Evolutionary conservation across 805 yeast genomes (phyloP).

Genomic region (Blastobotrys terrestris): DNA sequence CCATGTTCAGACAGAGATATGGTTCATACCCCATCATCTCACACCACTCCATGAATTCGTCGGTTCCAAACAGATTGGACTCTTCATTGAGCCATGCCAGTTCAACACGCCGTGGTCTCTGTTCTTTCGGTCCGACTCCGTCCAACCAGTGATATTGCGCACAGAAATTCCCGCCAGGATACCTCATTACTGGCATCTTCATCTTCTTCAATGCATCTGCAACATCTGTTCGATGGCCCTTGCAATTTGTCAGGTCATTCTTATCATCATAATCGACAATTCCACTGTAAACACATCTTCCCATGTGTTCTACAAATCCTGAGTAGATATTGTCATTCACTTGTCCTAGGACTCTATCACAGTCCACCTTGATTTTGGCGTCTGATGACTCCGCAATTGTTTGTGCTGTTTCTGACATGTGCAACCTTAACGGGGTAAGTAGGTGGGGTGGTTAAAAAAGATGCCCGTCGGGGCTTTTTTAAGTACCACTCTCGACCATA

Average conservation of each 20-base stretch:
- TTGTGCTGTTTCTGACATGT: constrained; percentile 4
- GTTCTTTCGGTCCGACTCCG: constrained; percentile 31
- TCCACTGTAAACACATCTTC: constrained; percentile 35
- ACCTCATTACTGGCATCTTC: constrained; percentile 32
- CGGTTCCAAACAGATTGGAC: constrained; percentile 32
- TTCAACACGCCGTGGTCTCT: constrained; percentile 32
- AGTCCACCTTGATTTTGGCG: constrained; percentile 22
- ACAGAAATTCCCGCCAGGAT: constrained; percentile 36
- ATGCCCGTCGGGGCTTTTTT: too few relatives aligned
- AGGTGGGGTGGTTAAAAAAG: too few relatives aligned
- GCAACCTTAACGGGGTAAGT: too few relatives aligned
- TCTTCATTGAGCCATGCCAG: constrained; percentile 34
- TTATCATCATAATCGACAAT: constrained; percentile 28
- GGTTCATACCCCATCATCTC: constrained; percentile 30
- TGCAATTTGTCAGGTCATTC: constrained; percentile 20
- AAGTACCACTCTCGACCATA: too few relatives aligned
- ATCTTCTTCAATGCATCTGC: constrained; percentile 29
- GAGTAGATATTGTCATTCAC: constrained; percentile 30
- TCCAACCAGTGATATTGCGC: constrained; percentile 34
- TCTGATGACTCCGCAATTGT: not conserved
- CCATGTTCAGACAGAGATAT: constrained; percentile 33
- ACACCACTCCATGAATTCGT: constrained; percentile 35
- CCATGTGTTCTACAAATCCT: constrained; percentile 35
- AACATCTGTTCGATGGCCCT: constrained; percentile 31
- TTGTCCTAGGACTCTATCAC: constrained; percentile 24